Evolutionary conservation across 2,329 filamentous ascomycete species (phyloP), one percentile per base, ranked within the genome.

Genomic region (Chaetomiaceae sp.): DNA sequence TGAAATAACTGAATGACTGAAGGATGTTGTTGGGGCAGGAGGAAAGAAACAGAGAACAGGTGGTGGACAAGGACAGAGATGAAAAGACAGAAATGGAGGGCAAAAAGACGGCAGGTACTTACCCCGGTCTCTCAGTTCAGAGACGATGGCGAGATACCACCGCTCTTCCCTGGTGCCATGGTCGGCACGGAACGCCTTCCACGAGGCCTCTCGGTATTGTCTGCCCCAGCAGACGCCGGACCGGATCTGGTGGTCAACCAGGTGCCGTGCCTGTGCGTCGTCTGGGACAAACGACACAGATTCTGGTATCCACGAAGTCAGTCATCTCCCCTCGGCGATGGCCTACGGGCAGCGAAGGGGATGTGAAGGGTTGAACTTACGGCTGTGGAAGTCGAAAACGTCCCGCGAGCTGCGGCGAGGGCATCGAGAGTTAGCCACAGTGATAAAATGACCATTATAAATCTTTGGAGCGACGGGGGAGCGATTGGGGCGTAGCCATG

Each of bases 211-310:
- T 8, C 14, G 13, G 37, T 43, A 43, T 21, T 43, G 3, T 2
- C n/a, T n/a, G 5, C 44, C 44, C 50, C 50, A 48, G 30, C 13
- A 20, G 21, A 14, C 13, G 16, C 50, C 50, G 11, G 16, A 40
- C 29, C 21, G 9, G 10, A 53, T 5, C 16, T 37, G 18, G 27
- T 53, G 50, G 44, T 48, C 21, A n/a, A 48, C 43, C 44, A 53
- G 10, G n/a, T 42, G 44, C 1, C 20, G 21, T 8, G 38, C 50
- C 25, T 53, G 50, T 30, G 5, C 37, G 5, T n/a, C 23, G 2
- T 43, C 14, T 0, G 50, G 37, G 29, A 53, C 4, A 20, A 53
- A 48, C 4, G 34, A 9, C 20, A 41, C 49, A 18, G 27, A 52
- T 14, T 51, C 47, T 49, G n/a, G 2, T 5, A 13, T n/a, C 9